Evolutionary conservation across 805 yeast genomes (phyloP).

Genomic region (Cyberlindnera xishuangbannaensis): DNA sequence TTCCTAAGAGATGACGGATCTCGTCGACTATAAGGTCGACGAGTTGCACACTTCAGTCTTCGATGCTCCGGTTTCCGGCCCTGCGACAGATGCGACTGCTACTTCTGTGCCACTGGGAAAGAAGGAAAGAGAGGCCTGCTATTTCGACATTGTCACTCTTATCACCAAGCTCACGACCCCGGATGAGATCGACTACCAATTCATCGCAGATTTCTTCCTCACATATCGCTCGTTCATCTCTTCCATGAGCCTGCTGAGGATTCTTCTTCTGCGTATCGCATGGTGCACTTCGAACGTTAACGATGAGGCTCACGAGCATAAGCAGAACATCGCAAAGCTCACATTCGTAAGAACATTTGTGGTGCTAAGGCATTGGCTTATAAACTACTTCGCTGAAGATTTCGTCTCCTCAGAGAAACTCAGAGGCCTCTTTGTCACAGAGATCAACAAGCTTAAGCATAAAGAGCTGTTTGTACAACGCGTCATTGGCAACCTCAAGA

Average conservation of each 20-base stretch:
- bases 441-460: constrained; percentile 20
- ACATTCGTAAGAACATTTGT: constrained; percentile 80
- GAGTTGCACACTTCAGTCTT: no score
- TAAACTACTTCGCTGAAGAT: constrained; percentile 84
- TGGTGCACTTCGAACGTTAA: constrained; percentile 55
- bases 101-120: no score
- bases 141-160: constrained; percentile 17
- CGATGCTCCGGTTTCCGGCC: no score
- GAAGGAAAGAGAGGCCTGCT: no score
- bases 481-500: constrained; percentile 40
- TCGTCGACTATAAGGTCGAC: no score
- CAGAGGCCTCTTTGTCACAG: constrained; percentile 39
- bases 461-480: constrained; percentile 27
- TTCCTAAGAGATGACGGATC: no score
- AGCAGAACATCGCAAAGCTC: constrained; percentile 49
- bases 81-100: no score
- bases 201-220: constrained; percentile 80
- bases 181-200: constrained; percentile 55
- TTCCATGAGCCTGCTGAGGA: constrained; percentile 50
- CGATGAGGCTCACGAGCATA: constrained; percentile 23
- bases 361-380: constrained; percentile 80
- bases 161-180: constrained; percentile 20
- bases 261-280: constrained; percentile 57
- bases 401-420: constrained; percentile 51
- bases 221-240: constrained; percentile 70